Evolutionary conservation across 176 grass and related monocot genomes (phyloP).

Genomic region (Musa schizocarpa): DNA sequence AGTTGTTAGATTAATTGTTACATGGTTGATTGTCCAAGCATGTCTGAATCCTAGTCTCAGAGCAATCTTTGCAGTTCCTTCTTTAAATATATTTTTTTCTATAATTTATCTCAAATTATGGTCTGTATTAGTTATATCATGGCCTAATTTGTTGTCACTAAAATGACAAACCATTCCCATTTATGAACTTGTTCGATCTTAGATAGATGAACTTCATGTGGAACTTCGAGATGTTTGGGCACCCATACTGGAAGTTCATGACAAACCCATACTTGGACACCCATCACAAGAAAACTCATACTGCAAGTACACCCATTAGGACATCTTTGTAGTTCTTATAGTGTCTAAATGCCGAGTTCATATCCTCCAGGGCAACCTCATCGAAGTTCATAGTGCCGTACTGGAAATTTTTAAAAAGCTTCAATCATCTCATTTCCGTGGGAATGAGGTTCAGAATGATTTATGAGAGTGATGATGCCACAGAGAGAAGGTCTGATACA

Average conservation of each 20-base stretch:
- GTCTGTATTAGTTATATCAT: no score
- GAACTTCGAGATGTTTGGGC: no score
- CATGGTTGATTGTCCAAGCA: neutral
- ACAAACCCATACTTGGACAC: no score
- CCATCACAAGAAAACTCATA: no score
- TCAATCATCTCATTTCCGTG: slow-evolving; percentile 45
- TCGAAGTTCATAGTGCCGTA: slow-evolving; percentile 74
- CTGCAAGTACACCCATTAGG: no score
- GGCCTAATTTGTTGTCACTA: no score
- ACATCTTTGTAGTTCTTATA: no score
- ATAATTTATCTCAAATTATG: no score
- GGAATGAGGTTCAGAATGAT: slow-evolving; percentile 79
- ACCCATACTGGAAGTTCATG: no score
- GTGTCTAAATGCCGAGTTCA: slow-evolving; percentile 18
- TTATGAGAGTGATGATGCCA: slow-evolving; percentile 64
- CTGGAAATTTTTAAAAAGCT: slow-evolving; percentile 70
- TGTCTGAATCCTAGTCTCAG: neutral
- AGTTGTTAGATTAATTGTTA: neutral
- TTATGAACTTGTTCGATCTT: no score
- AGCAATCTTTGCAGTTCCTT: neutral
- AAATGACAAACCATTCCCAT: neutral
- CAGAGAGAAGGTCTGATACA: slow-evolving; percentile 49
- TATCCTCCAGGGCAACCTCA: slow-evolving; percentile 42
- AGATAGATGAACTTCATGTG: no score
- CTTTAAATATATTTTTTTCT: neutral